A percentile compares a stretch with the other conserved stretches of the same genome.
phyloP scores from a whole-genome alignment of 192 early-diverging fungal species.

The Backusella sp. region DNA sequence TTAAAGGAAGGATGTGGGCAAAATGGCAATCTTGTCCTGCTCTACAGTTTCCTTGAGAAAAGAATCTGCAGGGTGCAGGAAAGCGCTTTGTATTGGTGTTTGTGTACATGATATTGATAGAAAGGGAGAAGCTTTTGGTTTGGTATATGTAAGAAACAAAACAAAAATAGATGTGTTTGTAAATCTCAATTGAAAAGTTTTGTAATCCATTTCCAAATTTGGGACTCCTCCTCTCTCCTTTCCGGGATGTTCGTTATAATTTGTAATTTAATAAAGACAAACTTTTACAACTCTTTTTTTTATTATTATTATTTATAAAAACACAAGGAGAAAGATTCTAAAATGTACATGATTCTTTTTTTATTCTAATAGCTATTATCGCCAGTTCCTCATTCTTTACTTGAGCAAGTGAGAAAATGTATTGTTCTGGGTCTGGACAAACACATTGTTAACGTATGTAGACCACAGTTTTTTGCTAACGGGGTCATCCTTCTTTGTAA shows the following conservation, averaged over 20 bases:
- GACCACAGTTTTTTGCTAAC: slow-evolving; percentile 23
- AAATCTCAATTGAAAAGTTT: neutral
- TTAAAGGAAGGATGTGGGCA: slow-evolving; percentile 23
- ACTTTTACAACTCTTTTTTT: no score
- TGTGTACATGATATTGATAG: neutral
- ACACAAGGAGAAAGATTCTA: no score
- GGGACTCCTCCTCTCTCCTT: neutral
- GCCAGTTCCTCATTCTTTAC: neutral
- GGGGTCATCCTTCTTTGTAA: slow-evolving; percentile 18
- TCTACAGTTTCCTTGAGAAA: slow-evolving; percentile 30
- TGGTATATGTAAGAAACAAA: neutral
- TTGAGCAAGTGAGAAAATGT: neutral
- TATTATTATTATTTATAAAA: no score
- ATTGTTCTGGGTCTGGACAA: slow-evolving; percentile 27
- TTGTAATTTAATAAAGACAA: no score
- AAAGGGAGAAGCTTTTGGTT: neutral
- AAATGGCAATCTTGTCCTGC: slow-evolving; percentile 27
- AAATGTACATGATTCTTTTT: no score
- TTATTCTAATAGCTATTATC: neutral
- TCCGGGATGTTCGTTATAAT: neutral
- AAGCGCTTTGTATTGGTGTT: slow-evolving; percentile 11
- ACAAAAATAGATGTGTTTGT: neutral
- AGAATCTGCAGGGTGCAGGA: slow-evolving; percentile 24
- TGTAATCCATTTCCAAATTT: neutral
- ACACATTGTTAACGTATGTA: slow-evolving; percentile 27